Percentiles rank a stretch among this genome's conserved stretches.
These are phyloP conservation scores for Choiromyces venosus DNA, from an alignment of 495 filamentous ascomycete species.

Conservation along the genomic window DNA sequence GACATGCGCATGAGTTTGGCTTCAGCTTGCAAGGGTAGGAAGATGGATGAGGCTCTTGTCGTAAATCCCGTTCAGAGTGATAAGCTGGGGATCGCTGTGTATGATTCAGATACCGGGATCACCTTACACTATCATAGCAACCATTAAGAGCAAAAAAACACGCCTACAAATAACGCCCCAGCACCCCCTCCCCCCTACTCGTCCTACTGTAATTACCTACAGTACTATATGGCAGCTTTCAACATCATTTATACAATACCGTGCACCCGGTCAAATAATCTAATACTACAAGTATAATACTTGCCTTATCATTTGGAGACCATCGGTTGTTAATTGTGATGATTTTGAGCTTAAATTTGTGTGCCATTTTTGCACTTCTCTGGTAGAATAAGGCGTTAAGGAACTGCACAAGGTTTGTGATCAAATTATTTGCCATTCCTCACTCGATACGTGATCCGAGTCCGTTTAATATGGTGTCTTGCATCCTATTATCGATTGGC, in stretches of 20 bases:
- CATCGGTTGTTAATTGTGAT: neutral
- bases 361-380: neutral
- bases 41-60: neutral
- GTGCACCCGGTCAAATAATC: too few species aligned
- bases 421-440: neutral
- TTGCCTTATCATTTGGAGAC: neutral
- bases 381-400: neutral
- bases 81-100: neutral
- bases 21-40: neutral
- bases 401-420: neutral
- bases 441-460: neutral
- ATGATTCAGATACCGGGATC: neutral
- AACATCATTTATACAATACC: too few species aligned
- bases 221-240: too few species aligned
- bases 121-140: neutral
- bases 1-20: neutral
- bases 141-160: neutral
- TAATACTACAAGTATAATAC: too few species aligned
- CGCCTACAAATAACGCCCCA: neutral
- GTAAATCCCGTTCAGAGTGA: neutral
- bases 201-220: neutral
- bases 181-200: neutral
- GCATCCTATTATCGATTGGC: neutral
- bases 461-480: neutral
- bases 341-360: neutral